Evolutionary conservation across 371 early-diverging fungal species (phyloP).

Genomic region (Mortierella sp.): DNA sequence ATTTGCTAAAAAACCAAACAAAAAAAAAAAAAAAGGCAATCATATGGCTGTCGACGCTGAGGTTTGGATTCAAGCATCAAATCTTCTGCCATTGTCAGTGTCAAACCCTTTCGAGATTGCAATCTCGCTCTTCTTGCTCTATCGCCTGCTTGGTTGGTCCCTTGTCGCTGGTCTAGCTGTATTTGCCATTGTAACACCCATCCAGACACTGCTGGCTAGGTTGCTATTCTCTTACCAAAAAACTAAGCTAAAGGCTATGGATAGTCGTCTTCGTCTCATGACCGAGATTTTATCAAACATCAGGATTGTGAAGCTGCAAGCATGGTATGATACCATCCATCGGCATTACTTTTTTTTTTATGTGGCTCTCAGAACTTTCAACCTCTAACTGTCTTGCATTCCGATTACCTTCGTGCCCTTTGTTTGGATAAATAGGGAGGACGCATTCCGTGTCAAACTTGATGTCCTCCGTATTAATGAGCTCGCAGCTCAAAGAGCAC

Average conservation of each 20-base stretch:
- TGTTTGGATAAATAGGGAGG: constrained; percentile 62
- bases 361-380: background rate
- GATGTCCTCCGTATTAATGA: constrained; percentile 59
- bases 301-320: constrained; percentile 91
- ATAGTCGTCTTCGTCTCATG: constrained; percentile 48
- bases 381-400: background rate
- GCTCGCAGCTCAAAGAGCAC: constrained; percentile 71
- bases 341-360: constrained; percentile 54
- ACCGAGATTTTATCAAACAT: constrained; percentile 94
- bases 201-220: constrained; percentile 65
- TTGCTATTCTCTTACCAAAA: constrained; percentile 41
- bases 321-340: constrained; percentile 55
- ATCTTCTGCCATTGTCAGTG: constrained; percentile 63
- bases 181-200: constrained; percentile 80
- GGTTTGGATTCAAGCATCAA: constrained; percentile 66
- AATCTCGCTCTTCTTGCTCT: constrained; percentile 80
- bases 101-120: constrained; percentile 88
- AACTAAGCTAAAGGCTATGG: constrained; percentile 50
- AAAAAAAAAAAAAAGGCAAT: constrained; percentile 57
- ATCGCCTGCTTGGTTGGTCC: constrained; percentile 86
- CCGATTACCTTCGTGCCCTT: constrained; percentile 43
- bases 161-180: constrained; percentile 88
- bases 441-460: constrained; percentile 45
- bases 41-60: constrained; percentile 91
- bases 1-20: background rate